These are phyloP conservation scores for Hirschioporus abietinus DNA, from an alignment of 768 basidiomycete species.

Conservation along the genomic window DNA sequence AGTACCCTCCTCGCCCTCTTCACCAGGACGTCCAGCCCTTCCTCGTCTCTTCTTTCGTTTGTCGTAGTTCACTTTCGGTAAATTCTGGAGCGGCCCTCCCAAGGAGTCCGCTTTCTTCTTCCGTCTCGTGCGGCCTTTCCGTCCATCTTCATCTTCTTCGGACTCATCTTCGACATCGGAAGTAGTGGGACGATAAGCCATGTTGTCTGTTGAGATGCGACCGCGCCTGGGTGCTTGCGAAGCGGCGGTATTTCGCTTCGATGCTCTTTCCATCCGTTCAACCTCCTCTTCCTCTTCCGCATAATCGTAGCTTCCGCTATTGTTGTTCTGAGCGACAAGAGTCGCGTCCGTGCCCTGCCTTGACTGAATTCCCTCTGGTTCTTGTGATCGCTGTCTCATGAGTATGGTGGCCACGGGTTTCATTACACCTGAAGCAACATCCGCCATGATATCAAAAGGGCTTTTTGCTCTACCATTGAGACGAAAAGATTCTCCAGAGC, in stretches of 20 bases:
- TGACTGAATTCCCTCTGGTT: conserved; percentile 35
- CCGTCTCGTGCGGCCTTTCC: conserved; percentile 47
- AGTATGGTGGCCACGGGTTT: conserved; percentile 53
- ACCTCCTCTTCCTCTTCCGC: conserved; percentile 68
- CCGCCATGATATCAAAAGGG: conserved; percentile 58
- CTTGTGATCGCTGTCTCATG: conserved; percentile 55
- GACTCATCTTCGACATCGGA: conserved; percentile 63
- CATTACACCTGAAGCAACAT: conserved; percentile 47
- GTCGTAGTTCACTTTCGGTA: conserved; percentile 63
- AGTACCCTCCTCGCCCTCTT: conserved; percentile 32
- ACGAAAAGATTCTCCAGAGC: conserved; percentile 17
- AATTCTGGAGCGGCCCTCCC: conserved; percentile 55
- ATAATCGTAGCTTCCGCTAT: conserved; percentile 66
- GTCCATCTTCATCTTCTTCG: conserved; percentile 49
- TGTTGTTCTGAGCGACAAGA: conserved; percentile 32
- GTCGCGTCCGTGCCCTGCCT: conserved; percentile 16
- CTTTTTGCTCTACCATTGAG: conserved; percentile 54
- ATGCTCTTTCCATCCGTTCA: conserved; percentile 24
- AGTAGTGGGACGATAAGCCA: conserved; percentile 66
- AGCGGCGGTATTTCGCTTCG: conserved; percentile 19
- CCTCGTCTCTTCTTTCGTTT: conserved; percentile 54
- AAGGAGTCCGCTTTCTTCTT: conserved; percentile 42
- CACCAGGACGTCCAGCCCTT: conserved; percentile 32
- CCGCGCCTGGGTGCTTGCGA: conserved; percentile 40
- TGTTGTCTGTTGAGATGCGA: conserved; percentile 73